Evolutionary conservation across 139 green algal genomes (phyloP), one percentile per base, ranked within the genome.

Genomic region (Klebsormidium nitens): DNA sequence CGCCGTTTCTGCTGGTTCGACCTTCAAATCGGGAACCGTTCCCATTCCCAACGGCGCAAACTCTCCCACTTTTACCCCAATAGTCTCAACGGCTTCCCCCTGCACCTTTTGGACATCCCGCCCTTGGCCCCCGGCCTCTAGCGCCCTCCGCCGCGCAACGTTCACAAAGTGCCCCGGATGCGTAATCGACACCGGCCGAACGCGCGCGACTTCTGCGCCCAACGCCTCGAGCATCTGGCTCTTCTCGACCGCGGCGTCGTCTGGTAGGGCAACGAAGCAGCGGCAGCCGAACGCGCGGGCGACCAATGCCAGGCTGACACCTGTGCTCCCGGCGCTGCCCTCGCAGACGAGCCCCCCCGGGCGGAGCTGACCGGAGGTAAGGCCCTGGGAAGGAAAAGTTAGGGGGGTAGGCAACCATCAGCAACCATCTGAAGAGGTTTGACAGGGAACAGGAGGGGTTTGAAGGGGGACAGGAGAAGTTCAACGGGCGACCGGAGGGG

Each of bases 141-240:
- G 35, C 11, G 75, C 75, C 2, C 62, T 62, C 36, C 68, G 55
- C 40, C 60, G 44, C 23, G 79, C 77, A 2, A 96, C 81, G 64
- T 97, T 93, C 2, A 98, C 91, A 71, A 92, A 96, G 59, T 98
- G 91, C 1, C 95, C 83, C 0, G 87, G 89, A 64, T 98, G 85
- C 2, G 89, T 83, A 69, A 98, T 97, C 49, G 88, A 93, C 26
- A 98, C 93, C 1, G 93, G 92, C 0, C 86, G 85, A 58, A 97
- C 71, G 1, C 86, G 78, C 62, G 80, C 73, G 55, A 97, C 90
- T 50, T 85, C 75, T 0, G 91, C 89, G 2, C 88, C 88, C 44
- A 88, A 67, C 3, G 85, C 88, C 35, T 79, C 23, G 31, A 96
- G 81, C 63, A 90, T 83, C 38, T 79, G 55, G 17, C 65, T 69